Percentiles rank a stretch among this genome's conserved stretches.
Conservation (phyloP, 2,329 filamentous ascomycete genomes). For the Fusarium sp. region DNA sequence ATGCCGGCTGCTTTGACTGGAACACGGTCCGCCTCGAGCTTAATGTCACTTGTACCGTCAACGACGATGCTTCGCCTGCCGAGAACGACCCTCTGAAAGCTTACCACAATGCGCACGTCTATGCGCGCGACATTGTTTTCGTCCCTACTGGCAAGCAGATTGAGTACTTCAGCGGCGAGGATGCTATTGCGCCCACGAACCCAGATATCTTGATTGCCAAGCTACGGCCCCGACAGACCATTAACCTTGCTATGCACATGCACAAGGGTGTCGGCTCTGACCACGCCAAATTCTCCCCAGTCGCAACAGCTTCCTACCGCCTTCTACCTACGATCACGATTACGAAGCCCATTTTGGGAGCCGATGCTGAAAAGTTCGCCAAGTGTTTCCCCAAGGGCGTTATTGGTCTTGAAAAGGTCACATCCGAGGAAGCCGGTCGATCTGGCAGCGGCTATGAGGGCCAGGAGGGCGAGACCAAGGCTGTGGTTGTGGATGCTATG, state of each 20-base stretch:
- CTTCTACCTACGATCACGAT: constrained; percentile 91
- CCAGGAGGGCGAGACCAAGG: constrained; percentile 84
- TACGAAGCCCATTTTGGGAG: constrained; percentile 82
- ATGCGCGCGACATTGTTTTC: constrained; percentile 83
- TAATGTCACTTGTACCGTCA: constrained; percentile 83
- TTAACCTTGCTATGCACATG: constrained; percentile 90
- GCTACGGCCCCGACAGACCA: constrained; percentile 88
- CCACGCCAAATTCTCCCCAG: constrained; percentile 97
- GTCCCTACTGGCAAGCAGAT: constrained; percentile 79
- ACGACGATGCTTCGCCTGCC: constrained; percentile 75
- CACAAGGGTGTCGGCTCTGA: constrained; percentile 94
- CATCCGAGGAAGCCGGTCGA: constrained; percentile 71
- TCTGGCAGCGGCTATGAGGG: constrained; percentile 76
- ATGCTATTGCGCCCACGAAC: constrained; percentile 81
- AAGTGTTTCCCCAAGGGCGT: constrained; percentile 91
- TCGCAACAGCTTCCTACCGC: constrained; percentile 93
- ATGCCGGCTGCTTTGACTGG: constrained; percentile 76
- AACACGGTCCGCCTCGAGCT: constrained; percentile 89
- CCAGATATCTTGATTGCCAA: constrained; percentile 96
- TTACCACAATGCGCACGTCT: constrained; percentile 87
- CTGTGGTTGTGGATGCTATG: constrained; percentile 89
- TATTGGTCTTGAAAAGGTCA: constrained; percentile 81
- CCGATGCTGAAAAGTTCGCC: constrained; percentile 89
- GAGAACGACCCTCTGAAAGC: constrained; percentile 86
- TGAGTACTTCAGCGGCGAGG: constrained; percentile 75